Evolutionary conservation across 2,329 filamentous ascomycete genomes (phyloP).

Genomic region (Fusarium sterilihyphosum): DNA sequence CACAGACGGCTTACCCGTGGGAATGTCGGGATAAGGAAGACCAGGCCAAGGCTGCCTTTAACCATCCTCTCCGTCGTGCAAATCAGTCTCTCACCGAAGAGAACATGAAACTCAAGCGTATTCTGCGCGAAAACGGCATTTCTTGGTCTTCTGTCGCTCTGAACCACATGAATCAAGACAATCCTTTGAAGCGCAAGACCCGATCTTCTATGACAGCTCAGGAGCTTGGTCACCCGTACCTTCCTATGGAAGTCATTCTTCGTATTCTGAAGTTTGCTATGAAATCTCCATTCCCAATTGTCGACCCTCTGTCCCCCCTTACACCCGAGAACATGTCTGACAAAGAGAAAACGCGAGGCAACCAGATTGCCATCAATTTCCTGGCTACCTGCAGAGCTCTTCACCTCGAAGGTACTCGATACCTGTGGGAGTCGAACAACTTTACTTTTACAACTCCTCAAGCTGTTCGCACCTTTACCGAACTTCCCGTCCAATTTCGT

Average conservation of each 20-base stretch:
- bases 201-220: conserved; percentile 43
- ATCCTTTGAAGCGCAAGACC: conserved; percentile 48
- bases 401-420: conserved; percentile 58
- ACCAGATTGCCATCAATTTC: conserved; percentile 64
- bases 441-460: conserved; percentile 66
- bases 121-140: conserved; percentile 63
- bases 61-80: conserved; percentile 58
- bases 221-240: conserved; percentile 51
- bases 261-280: conserved; percentile 63
- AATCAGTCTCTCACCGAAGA: conserved; percentile 59
- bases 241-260: conserved; percentile 64
- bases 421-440: conserved; percentile 62
- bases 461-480: conserved; percentile 59
- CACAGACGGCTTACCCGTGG: conserved; percentile 53
- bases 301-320: conserved; percentile 62
- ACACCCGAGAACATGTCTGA: conserved; percentile 56
- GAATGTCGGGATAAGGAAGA: conserved; percentile 64
- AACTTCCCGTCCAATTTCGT: conserved; percentile 56
- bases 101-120: conserved; percentile 60
- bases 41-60: conserved; percentile 58
- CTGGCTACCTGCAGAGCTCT: conserved; percentile 62
- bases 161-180: conserved; percentile 46
- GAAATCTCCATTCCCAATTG: conserved; percentile 59
- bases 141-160: conserved; percentile 57
- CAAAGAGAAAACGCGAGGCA: conserved; percentile 55